Base-by-base conservation (phyloP, 345 rosid genomes). In the Dovyalis caffra region DNA sequence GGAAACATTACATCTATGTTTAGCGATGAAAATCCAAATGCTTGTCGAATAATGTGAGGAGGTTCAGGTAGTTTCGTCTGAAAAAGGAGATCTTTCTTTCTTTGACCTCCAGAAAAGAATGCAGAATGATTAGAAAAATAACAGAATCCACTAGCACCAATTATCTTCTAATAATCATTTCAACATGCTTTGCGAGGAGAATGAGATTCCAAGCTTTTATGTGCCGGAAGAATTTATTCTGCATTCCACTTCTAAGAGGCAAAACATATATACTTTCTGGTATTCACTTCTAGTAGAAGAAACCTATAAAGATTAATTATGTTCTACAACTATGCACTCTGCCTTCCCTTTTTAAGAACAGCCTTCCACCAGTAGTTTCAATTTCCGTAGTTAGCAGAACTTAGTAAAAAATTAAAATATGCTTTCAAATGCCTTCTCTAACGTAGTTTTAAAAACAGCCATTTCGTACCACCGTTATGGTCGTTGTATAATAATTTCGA, bases 1-100 rank as follows among this genome's bases (percentile, higher is more conserved):
- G 83, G 86, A 43, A 90, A 85, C 73, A 82, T 89, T 37, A 74
- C 90, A 56, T 88, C 93, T 12, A 85, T 91, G 26, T 91, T 91
- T 70, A 91, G 96, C 12, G 93, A 91, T 3, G 93, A 91, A 80
- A 89, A 91, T 76, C 96, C 91, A 18, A 85, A 91, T 73, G 90
- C 93, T 18, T 89, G 91, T 66, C 76, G 67, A 51, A 77, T 87
- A 60, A 76, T 83, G 84, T 89, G 66, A 88, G 74, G 78, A 64
- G 70, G 64, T 26, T 34, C 40, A 29, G 8, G 40, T 15, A 68
- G 65, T 20, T 8, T 40, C 26, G 25, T 28, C 61, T 64, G 49
- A 60, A 35, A 66, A 56, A 37, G 35, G 73, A n/a, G 69, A n/a
- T n/a, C n/a, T 66, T 51, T 62, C 47, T 60, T 61, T 85, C 64